phyloP scores from a whole-genome alignment of 2,329 filamentous ascomycete species.

The Cordyceps tenuipes region DNA sequence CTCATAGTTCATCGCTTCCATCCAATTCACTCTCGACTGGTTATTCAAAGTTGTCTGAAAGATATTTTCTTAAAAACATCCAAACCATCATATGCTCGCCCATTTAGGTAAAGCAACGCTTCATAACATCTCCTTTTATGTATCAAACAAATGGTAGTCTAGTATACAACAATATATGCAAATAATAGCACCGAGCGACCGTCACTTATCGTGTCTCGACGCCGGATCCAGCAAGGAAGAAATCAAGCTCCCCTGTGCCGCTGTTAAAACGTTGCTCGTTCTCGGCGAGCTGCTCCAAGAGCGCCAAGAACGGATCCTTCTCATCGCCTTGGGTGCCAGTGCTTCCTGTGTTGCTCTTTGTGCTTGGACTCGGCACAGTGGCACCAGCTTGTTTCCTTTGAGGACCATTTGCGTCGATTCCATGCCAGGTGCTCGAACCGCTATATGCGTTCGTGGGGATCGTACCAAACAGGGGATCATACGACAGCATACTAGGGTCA shows the following conservation, averaged over 20 bases:
- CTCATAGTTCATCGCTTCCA: neutral
- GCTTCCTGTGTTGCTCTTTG: conserved; percentile 41
- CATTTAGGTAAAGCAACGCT: neutral
- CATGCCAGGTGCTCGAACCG: conserved; percentile 45
- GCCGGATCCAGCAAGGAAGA: conserved; percentile 47
- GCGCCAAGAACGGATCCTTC: conserved; percentile 71
- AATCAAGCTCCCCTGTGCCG: conserved; percentile 68
- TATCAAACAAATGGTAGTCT: neutral
- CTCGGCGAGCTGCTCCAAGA: conserved; percentile 75
- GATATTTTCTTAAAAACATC: neutral
- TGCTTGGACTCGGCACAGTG: conserved; percentile 36
- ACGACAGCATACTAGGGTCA: conserved; percentile 19
- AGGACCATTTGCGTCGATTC: conserved; percentile 30
- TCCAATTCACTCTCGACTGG: neutral
- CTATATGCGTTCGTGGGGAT: conserved; percentile 44
- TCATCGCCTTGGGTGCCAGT: conserved; percentile 49
- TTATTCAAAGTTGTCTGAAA: neutral
- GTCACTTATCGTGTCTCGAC: conserved; percentile 8
- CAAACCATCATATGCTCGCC: neutral
- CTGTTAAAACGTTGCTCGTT: conserved; percentile 56
- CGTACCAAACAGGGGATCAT: conserved; percentile 53
- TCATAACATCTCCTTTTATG: neutral
- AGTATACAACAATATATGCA: neutral
- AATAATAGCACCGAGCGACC: neutral
- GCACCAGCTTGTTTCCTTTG: conserved; percentile 29